Base-by-base conservation (phyloP, 345 rosid species). In the Aegle marmelos region DNA sequence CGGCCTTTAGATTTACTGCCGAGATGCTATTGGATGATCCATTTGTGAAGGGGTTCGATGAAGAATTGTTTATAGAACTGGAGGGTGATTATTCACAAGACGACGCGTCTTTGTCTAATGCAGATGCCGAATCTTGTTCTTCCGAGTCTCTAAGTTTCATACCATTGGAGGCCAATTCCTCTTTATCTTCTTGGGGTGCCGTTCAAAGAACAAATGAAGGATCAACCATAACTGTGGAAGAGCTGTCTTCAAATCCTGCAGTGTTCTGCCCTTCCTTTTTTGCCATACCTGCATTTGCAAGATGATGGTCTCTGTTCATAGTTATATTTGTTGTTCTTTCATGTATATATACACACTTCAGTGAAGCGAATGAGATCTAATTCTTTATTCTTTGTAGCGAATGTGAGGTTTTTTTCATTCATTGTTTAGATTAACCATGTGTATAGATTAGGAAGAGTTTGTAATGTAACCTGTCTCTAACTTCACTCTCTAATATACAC, bases 11-110 rank as follows among this genome's bases (percentile, higher is more conserved):
- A 56, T 77, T 64, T 37, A 85, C 80, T 4, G 68, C 87, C 16
- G 83, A 82, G 71, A 80, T 80, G 85, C 37, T 82, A 7, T 34
- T 77, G 73, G 30, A 61, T 61, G 78, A 79, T 2, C 83, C 85
- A 14, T 85, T 82, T 60, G 64, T 79, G 37, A 34, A 75, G 7
- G 83, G 80, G 33, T 33, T 84, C 9, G 76, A 73, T 9, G 77
- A 64, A 31, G 37, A 31, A 30, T 16, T 28, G 8, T 30, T 6
- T 30, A 7, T n/a, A 62, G 21, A 31, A 2, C 33, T 31, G 24
- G 19, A 31, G n/a, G 66, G 21, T 2, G 68, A 63, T 4, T 63
- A 17, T 17, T 63, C n/a, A 30, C 9, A 63, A 16, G 39, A 0
- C 5, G 34, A 0, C 16, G 9, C 28, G 33, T 1, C 66, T 28